Percentiles rank a stretch among this genome's conserved stretches.
These are phyloP conservation scores for Smittium culicis DNA, from an alignment of 371 early-diverging fungal genomes.

Conservation along the genomic window DNA sequence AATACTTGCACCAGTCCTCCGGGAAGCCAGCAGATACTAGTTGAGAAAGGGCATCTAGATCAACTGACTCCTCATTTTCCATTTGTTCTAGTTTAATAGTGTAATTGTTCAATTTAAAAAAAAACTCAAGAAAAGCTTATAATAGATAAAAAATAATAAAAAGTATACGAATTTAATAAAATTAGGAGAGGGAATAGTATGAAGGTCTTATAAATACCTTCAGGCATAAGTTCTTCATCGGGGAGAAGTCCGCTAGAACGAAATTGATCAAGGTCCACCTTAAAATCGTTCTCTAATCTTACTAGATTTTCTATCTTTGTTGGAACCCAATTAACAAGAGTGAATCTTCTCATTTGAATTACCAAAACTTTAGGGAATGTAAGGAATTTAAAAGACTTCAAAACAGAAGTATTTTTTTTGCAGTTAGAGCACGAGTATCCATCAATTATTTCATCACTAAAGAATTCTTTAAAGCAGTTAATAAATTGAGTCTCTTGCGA, in stretches of 20 bases:
- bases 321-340: constrained; percentile 79
- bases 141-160: too few relatives aligned
- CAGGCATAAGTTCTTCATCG: constrained; percentile 10
- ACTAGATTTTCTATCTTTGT: constrained; percentile 57
- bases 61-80: too few relatives aligned
- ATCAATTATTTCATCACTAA: constrained; percentile 42
- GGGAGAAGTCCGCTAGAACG: neutral
- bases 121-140: too few relatives aligned
- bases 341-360: constrained; percentile 68
- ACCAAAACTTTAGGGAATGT: constrained; percentile 71
- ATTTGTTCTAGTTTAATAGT: neutral
- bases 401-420: constrained; percentile 45
- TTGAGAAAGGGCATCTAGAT: constrained; percentile 51
- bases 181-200: neutral
- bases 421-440: constrained; percentile 72
- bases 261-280: neutral
- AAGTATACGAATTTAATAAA: too few relatives aligned
- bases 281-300: constrained; percentile 33
- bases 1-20: constrained; percentile 62
- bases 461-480: constrained; percentile 54
- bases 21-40: constrained; percentile 85
- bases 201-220: neutral
- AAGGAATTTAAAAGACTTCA: constrained; percentile 33
- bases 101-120: too few relatives aligned
- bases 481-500: constrained; percentile 28